A percentile compares a stretch with the other conserved stretches of the same genome.
These are phyloP conservation scores for Glycine soja DNA, from an alignment of 306 rosid genomes.

Conservation along the genomic window DNA sequence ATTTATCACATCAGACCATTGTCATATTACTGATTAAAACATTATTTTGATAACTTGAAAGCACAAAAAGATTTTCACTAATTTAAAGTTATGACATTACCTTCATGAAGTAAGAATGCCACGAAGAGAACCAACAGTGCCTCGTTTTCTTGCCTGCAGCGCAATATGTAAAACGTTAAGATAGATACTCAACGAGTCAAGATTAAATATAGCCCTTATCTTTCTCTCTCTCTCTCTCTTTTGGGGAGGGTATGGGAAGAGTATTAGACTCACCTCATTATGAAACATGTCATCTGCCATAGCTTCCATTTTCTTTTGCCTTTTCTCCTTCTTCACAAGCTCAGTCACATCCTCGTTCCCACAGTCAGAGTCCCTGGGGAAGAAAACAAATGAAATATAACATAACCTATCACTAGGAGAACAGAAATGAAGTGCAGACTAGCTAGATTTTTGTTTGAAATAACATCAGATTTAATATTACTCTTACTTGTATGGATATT, in stretches of 20 bases:
- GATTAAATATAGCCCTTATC: neutral
- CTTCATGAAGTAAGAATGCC: slow-evolving; percentile 61
- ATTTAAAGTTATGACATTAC: slow-evolving; percentile 38
- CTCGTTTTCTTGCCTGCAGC: slow-evolving; percentile 64
- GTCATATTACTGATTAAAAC: neutral
- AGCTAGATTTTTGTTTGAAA: slow-evolving; percentile 31
- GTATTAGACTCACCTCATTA: slow-evolving; percentile 59
- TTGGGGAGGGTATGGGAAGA: neutral
- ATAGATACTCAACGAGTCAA: slow-evolving; percentile 11
- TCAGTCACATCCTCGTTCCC: slow-evolving; percentile 67
- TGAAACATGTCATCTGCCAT: slow-evolving; percentile 85
- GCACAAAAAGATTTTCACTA: slow-evolving; percentile 16
- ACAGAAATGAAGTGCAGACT: slow-evolving; percentile 28
- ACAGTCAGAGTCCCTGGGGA: slow-evolving; percentile 66
- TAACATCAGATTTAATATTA: slow-evolving; percentile 19
- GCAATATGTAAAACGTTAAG: slow-evolving; percentile 40
- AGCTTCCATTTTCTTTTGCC: slow-evolving; percentile 82
- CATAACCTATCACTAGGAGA: slow-evolving; percentile 10
- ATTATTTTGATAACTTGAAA: slow-evolving; percentile 19
- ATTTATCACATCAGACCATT: neutral
- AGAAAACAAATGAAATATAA: slow-evolving; percentile 40
- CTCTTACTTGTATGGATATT: slow-evolving; percentile 82
- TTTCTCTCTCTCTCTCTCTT: slow-evolving; percentile 1
- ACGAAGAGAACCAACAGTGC: slow-evolving; percentile 65
- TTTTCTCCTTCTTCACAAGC: slow-evolving; percentile 72